Evolutionary conservation across 768 basidiomycete genomes (phyloP).

Genomic region (Termitomyces sp.): DNA sequence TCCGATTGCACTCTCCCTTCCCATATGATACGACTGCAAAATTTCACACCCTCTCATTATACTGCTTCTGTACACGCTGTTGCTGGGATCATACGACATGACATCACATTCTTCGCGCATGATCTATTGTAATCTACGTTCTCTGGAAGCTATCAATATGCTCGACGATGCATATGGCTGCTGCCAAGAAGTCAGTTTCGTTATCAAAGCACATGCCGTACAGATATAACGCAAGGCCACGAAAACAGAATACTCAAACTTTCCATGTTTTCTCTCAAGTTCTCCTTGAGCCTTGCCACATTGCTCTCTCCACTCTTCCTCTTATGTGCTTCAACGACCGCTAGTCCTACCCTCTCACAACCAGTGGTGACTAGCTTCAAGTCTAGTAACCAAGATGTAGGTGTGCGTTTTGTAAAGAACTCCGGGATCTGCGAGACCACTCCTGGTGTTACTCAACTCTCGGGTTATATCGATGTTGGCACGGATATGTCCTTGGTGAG

Average conservation of each 20-base stretch:
- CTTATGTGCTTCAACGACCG: not conserved
- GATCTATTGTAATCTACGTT: not conserved
- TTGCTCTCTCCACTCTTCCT: not conserved
- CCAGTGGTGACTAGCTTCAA: slow-evolving; percentile 27
- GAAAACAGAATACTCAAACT: not conserved
- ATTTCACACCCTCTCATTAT: not conserved
- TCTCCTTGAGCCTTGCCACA: not conserved
- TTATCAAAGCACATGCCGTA: not conserved
- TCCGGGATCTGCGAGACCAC: slow-evolving; percentile 67
- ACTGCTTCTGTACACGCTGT: not conserved
- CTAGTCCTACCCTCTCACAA: slow-evolving; percentile 19
- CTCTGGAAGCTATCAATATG: not conserved
- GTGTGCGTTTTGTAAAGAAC: slow-evolving; percentile 47
- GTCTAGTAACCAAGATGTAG: slow-evolving; percentile 20
- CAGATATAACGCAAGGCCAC: not conserved
- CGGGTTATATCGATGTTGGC: slow-evolving; percentile 58
- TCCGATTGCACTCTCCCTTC: not conserved
- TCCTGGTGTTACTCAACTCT: slow-evolving; percentile 52
- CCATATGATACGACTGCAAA: not conserved
- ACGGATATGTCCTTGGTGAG: slow-evolving; percentile 55
- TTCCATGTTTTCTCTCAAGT: not conserved
- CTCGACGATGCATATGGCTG: not conserved
- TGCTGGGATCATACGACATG: not conserved
- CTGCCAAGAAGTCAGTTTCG: not conserved
- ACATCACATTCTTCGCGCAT: not conserved